Base-by-base conservation (phyloP, 768 basidiomycete genomes). In the Hortiboletus campestris region DNA sequence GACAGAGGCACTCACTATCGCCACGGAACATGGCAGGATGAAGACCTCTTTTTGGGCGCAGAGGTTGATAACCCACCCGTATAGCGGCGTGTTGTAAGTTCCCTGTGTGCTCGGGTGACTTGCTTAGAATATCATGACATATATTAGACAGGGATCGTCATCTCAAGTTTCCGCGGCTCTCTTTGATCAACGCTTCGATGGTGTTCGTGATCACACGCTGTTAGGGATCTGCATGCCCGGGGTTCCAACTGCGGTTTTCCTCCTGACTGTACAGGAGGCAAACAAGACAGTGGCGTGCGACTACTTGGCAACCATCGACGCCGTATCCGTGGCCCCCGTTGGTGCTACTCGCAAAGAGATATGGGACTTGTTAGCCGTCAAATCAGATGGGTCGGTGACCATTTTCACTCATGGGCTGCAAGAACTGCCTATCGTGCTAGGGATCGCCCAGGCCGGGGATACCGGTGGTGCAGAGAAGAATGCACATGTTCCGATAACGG, bases 11-110 rank as follows among this genome's bases (percentile, higher is more conserved):
- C 59, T 70, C 14, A 54, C 76, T 1, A 64, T 73, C 12, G 74
- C 79, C 1, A 74, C 77, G 19, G 84, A 86, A 54, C 79, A 86
- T 63, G 83, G 81, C 6, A 77, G 84, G 56, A 86, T 89, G 83
- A 83, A 82, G 49, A 80, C 87, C 2, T 76, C 84, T 0, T 88
- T 83, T 64, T 92, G 90, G 89, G 81, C 86, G 71, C 83, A 91
- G 60, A 77, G 72, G 48, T 59, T 92, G 16, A 69, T 76, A 50
- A 75, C 78, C 14, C 77, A 80, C 50, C 73, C 79, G n/a, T 74
- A 84, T 17, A 60, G 76, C 0, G 66, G 71, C 45, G 64, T 64
- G 42, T 80, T 82, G 90, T 91, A 66, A 74, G 83, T 63, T 69
- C 49, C 28, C 25, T 54, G 36, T 57, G 14, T 29, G 0, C 46